Base-by-base conservation (phyloP, 202 grass and related monocot species). In the Digitaria exilis region DNA sequence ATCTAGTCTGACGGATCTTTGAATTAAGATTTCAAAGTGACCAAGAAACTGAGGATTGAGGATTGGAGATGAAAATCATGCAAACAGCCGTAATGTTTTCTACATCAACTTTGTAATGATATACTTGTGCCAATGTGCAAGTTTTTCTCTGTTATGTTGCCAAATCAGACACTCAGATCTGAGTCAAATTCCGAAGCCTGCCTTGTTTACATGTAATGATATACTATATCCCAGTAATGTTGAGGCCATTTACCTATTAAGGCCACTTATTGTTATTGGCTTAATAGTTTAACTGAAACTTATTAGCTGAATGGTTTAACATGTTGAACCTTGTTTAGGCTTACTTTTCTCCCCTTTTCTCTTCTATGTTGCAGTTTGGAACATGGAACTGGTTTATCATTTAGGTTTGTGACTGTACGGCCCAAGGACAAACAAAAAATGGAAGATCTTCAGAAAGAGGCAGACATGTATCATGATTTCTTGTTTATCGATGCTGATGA, bases 401-500 rank as follows among this genome's bases (percentile, higher is more conserved):
- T 96, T 95, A 93, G 96, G 70, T 98, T 98, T 95, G 93, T 98
- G 10, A 76, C 95, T 92, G 85, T 61, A 22, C 83, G 34, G 37
- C 88, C 91, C 69, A 90, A 94, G 52, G 89, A 98, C 79, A 80
- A 88, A 72, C 76, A 89, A 74, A 98, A 94, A 79, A 94, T 88
- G 87, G 87, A 89, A 39, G 85, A 87, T 82, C 89, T 98, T 82
- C 89, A 83, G 69, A 96, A 94, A 82, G 96, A 98, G 79, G 86
- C 86, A 6, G 87, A 92, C n/a, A 83, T 73, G 41, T 90, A 98
- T 83, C 91, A 98, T 92, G 96, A 98, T 45, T 92, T 98, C 73
- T 87, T 98, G 78, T 87, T 96, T 87, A 84, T 96, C 86, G 96
- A 98, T 90, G 73, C 82, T 84, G 93, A 98, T 78, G 93, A 98